Base-by-base conservation (phyloP, 2,329 filamentous ascomycete genomes). In the Diplodia corticola region DNA sequence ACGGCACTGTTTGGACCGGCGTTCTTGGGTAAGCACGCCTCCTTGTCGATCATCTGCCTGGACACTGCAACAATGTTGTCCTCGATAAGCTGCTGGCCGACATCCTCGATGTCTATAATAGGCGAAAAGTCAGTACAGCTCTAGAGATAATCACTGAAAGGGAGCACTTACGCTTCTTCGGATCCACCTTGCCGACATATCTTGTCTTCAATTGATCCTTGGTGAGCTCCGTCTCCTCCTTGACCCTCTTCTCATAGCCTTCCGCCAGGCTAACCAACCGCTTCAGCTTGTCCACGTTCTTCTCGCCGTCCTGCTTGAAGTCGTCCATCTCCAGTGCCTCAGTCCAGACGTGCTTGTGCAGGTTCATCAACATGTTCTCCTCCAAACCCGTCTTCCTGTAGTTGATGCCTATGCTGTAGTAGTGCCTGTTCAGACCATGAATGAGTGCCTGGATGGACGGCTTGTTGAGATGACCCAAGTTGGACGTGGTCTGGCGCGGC, bases 301-400 rank as follows among this genome's bases (percentile, higher is more conserved):
- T 88, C 70, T 88, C 84, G 65, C 89, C 92, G 77, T 98, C 94
- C 66, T 87, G 83, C 70, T 89, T 87, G 85, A 99, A 99, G 79
- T 98, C 93, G 68, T 94, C 91, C 93, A 99, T 98, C 77, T 97
- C 88, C 70, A 99, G 80, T 5, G 94, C 95, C 79, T 99, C 95
- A 0, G 96, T 99, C 95, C 95, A 99, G 51, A 97, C 93, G 72
- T 98, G 95, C 85, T 99, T 99, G 86, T 99, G 95, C 71, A 99
- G 83, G 78, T 99, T 99, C 96, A 99, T 99, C 74, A 99, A 81
- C 95, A 99, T 99, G 80, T 97, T 98, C 84, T 99, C 96, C 79
- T 99, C 95, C 60, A 99, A 84, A 0, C 92, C 94, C 0, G 94
- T 97, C 84, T 99, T 99, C 76, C 94, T 87, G 81, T 99, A 99